Evolutionary conservation across 352 stramenopile species (phyloP), one percentile per base, ranked within the genome.

Genomic region (Halophytophthora batemanensis): DNA sequence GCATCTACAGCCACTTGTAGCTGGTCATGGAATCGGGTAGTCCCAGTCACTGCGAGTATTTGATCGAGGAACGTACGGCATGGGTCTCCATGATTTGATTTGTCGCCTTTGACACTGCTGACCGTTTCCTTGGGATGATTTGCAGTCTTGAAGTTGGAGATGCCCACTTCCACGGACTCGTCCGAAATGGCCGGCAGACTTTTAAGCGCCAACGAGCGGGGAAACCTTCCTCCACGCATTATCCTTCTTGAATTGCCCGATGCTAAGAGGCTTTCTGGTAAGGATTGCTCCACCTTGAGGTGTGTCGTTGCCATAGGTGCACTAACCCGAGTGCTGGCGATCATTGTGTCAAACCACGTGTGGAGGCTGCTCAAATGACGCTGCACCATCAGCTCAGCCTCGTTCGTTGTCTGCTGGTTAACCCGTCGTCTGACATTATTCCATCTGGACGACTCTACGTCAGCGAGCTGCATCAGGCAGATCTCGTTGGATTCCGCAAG

Each of bases 341-440:
- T 82, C 15, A 71, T 55, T 43, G 61, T 38, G 10, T 72, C 64
- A 28, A 86, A 86, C 75, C 75, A 86, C 42, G 42, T 44, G 28
- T 86, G 66, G 2, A 86, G 38, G 34, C 64, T 82, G 33, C 61
- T 69, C 33, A 86, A 40, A 33, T 86, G 61, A 15, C 69, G 66
- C 25, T 69, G 58, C 39, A 83, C 53, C 14, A 69, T 23, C 5
- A 51, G 34, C 18, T 71, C 39, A 14, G 46, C 33, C 15, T 56
- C 42, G 34, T 8, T 28, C 10, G 36, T 38, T 13, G 17, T 4
- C 8, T 19, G 43, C 19, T 45, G 21, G 19, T 31, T 15, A 34
- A 33, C 42, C 13, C 3, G 10, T 50, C 25, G 15, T 7, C 25
- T 45, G 39, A 51, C 21, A 48, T 31, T 31, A 10, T 8, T 45